Evolutionary conservation across 257 asterid species (phyloP).

Genomic region (Dorcoceras hygrometricum): DNA sequence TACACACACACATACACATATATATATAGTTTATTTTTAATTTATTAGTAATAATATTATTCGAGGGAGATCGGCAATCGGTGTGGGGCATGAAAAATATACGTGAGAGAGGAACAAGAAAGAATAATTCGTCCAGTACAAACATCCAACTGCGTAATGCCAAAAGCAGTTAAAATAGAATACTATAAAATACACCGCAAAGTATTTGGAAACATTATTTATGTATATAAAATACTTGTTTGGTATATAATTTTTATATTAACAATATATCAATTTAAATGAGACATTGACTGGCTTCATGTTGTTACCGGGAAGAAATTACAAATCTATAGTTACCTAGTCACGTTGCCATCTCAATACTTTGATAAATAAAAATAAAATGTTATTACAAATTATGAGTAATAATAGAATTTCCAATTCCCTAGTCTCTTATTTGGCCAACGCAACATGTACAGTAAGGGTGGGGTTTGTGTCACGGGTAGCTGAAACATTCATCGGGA

Average conservation of each 20-base stretch:
- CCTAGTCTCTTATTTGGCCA: not conserved
- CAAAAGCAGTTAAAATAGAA: conserved; percentile 46
- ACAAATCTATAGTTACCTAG: not conserved
- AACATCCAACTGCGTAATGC: conserved; percentile 44
- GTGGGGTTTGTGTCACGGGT: not conserved
- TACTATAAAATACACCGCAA: not conserved
- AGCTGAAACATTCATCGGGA: not conserved
- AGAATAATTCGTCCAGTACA: conserved; percentile 38
- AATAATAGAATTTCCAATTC: not conserved
- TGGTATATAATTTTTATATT: no score
- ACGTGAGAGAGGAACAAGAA: not conserved
- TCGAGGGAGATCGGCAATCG: not conserved
- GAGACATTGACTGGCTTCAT: not conserved
- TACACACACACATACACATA: no score
- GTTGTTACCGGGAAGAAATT: not conserved
- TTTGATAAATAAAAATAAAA: no score
- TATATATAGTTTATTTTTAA: no score
- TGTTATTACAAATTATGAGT: no score
- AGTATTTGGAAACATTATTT: not conserved
- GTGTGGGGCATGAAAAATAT: not conserved
- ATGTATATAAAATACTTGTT: no score
- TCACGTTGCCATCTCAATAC: not conserved
- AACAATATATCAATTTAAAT: no score
- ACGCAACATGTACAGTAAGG: not conserved
- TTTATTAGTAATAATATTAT: not conserved